Evolutionary conservation across 129 eudicot species (phyloP).

Genomic region (Pulicaria dysenterica): DNA sequence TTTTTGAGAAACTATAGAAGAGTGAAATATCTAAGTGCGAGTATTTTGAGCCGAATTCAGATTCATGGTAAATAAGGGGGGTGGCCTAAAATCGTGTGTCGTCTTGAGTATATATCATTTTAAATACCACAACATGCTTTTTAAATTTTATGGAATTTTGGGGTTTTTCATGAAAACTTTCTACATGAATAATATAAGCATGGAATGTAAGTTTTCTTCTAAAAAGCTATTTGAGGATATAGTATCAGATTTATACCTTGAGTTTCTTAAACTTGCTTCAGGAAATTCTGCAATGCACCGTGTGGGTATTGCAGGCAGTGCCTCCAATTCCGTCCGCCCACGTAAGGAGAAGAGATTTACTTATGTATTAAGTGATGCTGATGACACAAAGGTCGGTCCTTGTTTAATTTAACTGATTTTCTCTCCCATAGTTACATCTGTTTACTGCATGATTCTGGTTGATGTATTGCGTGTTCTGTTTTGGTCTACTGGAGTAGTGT

Average conservation of each 20-base stretch:
- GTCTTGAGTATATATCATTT: slow-evolving; percentile 5
- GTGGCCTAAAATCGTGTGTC: not conserved
- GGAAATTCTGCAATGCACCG: slow-evolving; percentile 83
- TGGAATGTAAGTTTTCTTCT: not conserved
- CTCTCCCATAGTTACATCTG: slow-evolving; percentile 12
- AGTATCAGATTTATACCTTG: slow-evolving; percentile 13
- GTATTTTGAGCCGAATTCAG: not conserved
- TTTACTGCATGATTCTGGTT: not conserved
- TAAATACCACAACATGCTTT: slow-evolving; percentile 3
- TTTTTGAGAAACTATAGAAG: not conserved
- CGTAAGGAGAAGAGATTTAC: slow-evolving; percentile 96
- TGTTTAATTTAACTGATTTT: not conserved
- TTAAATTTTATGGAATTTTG: not conserved
- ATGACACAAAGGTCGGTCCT: slow-evolving; percentile 77
- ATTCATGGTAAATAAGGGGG: slow-evolving; percentile 1
- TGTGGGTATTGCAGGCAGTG: slow-evolving; percentile 86
- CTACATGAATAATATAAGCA: not conserved
- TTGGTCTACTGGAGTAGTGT: no score
- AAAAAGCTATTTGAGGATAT: not conserved
- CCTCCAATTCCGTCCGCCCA: slow-evolving; percentile 68
- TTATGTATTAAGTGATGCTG: slow-evolving; percentile 76
- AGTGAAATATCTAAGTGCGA: slow-evolving; percentile 7
- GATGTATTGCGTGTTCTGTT: no score
- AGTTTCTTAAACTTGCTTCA: slow-evolving; percentile 27
- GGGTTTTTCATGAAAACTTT: not conserved